phyloP scores from a whole-genome alignment of 257 asterid species.

The Petunia secreta region DNA sequence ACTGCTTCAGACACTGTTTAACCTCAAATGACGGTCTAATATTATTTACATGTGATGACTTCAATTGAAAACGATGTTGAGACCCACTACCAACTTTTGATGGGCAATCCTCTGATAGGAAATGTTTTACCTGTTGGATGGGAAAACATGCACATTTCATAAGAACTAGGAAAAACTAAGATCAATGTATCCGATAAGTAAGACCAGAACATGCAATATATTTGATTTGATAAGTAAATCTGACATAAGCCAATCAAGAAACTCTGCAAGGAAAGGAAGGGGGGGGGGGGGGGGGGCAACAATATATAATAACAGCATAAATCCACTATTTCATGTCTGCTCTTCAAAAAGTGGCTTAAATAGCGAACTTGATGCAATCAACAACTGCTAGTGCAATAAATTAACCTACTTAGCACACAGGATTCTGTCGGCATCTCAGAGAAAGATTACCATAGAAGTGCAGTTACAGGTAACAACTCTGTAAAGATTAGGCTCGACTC shows the following conservation, averaged over 20 bases:
- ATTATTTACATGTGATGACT: neutral
- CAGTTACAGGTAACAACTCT: too few species aligned
- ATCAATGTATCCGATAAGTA: neutral
- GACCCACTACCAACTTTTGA: slow-evolving; percentile 26
- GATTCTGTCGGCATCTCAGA: too few species aligned
- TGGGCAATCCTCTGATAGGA: slow-evolving; percentile 22
- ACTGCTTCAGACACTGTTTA: neutral
- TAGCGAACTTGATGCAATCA: neutral
- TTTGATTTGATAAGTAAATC: neutral
- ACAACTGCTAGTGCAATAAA: neutral
- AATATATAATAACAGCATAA: neutral
- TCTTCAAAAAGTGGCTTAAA: neutral
- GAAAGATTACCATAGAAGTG: too few species aligned
- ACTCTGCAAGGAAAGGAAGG: neutral
- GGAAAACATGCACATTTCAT: neutral
- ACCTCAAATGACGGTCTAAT: neutral
- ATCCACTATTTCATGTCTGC: neutral
- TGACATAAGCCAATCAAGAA: neutral
- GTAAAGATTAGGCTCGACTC: neutral
- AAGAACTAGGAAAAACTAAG: neutral
- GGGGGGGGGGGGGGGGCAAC: too few species aligned
- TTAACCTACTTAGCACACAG: too few species aligned
- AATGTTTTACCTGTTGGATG: slow-evolving; percentile 28
- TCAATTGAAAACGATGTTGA: slow-evolving; percentile 21
- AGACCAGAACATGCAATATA: neutral